These are phyloP conservation scores for Erythrophleum ivorense DNA, from an alignment of 331 rosid species.

Conservation along the genomic window DNA sequence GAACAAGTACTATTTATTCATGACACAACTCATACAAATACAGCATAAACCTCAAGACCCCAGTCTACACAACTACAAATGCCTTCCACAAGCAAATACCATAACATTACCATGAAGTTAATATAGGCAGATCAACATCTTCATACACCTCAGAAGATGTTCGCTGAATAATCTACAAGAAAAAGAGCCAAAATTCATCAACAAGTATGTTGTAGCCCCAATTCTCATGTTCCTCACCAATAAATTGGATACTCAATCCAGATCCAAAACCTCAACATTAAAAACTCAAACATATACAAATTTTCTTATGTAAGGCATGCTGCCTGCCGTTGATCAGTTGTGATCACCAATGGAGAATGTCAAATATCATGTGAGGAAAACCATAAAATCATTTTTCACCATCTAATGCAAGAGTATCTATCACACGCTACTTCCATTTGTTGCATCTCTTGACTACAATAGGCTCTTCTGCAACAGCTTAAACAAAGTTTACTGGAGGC, in stretches of 20 bases:
- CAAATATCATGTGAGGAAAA: not conserved
- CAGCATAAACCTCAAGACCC: too few species aligned
- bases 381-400: not conserved
- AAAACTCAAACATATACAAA: too few species aligned
- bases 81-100: not conserved
- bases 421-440: not conserved
- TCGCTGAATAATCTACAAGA: not conserved
- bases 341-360: not conserved
- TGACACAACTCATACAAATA: too few species aligned
- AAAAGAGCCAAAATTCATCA: not conserved
- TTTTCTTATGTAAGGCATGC: too few species aligned
- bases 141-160: not conserved
- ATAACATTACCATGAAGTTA: not conserved
- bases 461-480: not conserved
- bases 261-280: not conserved
- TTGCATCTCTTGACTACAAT: not conserved
- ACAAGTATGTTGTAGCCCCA: not conserved
- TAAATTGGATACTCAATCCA: not conserved
- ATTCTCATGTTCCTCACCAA: not conserved
- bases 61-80: not conserved
- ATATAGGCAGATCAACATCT: not conserved
- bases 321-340: too few species aligned
- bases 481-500: not conserved
- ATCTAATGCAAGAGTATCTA: not conserved
- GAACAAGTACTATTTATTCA: too few species aligned